Evolutionary conservation across 1,284 basidiomycete genomes (phyloP).

Genomic region (Paramarasmius palmivorus): DNA sequence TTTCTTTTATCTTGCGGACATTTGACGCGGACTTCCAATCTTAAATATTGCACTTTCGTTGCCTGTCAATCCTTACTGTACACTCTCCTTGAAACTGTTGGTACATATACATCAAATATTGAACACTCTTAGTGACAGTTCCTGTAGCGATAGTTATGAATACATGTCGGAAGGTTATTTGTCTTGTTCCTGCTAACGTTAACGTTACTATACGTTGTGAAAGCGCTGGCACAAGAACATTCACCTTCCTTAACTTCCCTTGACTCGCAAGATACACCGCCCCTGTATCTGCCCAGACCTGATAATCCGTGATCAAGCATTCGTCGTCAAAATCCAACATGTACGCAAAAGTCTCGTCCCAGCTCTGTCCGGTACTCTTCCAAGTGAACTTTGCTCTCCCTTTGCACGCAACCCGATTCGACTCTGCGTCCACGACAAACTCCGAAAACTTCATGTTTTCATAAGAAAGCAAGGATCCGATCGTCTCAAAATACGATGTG

Average conservation of each 20-base stretch:
- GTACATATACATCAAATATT: too few relatives aligned
- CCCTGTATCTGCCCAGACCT: slow-evolving; percentile 70
- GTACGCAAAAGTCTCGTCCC: slow-evolving; percentile 66
- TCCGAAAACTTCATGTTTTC: slow-evolving; percentile 41
- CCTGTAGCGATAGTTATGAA: too few relatives aligned
- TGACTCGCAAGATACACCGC: slow-evolving; percentile 59
- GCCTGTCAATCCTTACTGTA: too few relatives aligned
- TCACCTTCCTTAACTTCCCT: slow-evolving; percentile 33
- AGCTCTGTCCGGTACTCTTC: slow-evolving; percentile 49
- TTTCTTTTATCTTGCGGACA: too few relatives aligned
- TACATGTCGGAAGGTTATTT: too few relatives aligned
- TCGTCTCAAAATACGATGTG: slow-evolving; percentile 48
- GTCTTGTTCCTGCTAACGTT: neutral
- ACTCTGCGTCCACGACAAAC: slow-evolving; percentile 42
- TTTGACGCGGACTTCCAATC: too few relatives aligned
- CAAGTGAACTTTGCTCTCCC: slow-evolving; percentile 60
- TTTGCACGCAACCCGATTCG: slow-evolving; percentile 50
- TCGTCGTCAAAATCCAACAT: slow-evolving; percentile 61
- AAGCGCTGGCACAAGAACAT: neutral
- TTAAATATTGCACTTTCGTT: too few relatives aligned
- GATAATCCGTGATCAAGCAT: slow-evolving; percentile 53
- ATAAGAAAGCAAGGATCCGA: slow-evolving; percentile 45
- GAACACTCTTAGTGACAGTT: too few relatives aligned
- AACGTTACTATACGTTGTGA: neutral
- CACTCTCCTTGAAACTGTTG: too few relatives aligned